Base-by-base conservation (phyloP, 139 green algal genomes). In the Chlamydomonas schloesseri region DNA sequence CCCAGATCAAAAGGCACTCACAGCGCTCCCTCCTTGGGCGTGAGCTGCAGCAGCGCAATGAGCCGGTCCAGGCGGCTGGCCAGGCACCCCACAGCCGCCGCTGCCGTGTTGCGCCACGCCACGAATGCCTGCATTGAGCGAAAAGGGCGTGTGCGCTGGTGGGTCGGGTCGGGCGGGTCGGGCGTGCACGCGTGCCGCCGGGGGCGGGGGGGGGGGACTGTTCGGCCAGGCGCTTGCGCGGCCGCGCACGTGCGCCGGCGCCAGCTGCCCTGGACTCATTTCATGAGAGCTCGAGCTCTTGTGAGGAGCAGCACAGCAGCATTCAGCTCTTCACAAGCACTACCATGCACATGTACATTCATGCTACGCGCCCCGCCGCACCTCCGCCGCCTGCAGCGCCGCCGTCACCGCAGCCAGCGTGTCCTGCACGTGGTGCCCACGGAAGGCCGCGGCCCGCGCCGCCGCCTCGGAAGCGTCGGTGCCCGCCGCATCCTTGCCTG, bases 371-470 rank as follows among this genome's bases (percentile, higher is more conserved):
- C 55, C 55, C 1, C n/a, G n/a, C 15, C 73, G 2, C 37, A 82
- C 75, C 75, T 82, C 34, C 4, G 24, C 33, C 24, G 75, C 75
- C 1, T 55, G 34, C 57, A 82, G 58, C 58, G 75, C 75, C 57
- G 75, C 75, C 8, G 8, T 71, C 24, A 71, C 31, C 0, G 75
- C 75, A 23, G 57, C 34, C 57, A 82, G 33, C 57, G 75, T 82
- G 57, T 57, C 75, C 28, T 58, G 34, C 6, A 82, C 75, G 57
- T 60, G 42, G 15, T 37, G 50, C 11, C 73, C 26, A n/a, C 46
- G 23, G 23, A 17, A 55, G 50, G 37, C 73, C 24, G 31, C 53
- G 18, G 26, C 29, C 47, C 15, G 5, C n/a, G 13, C 65, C 24
- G n/a, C 15, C 73, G n/a, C 29, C 53, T 69, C 50, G 6, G 65